phyloP scores from a whole-genome alignment of 139 green algal genomes.

The Coccomyxa sp. region DNA sequence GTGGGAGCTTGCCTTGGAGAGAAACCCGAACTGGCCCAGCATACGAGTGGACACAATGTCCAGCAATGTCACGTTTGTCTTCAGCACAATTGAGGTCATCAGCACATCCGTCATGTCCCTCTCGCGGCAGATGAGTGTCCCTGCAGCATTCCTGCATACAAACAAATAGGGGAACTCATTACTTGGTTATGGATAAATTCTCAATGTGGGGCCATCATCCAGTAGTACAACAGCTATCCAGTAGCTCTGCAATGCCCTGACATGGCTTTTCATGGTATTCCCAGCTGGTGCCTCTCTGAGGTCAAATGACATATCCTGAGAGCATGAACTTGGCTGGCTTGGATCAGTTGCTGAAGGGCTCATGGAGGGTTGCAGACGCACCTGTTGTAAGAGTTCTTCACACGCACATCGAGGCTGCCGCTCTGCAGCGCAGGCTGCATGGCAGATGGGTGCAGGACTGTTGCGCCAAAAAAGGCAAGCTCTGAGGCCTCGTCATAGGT shows the following conservation, averaged over 20 bases:
- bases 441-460: conserved; percentile 91
- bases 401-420: conserved; percentile 67
- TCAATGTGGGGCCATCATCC: too few relatives aligned
- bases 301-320: too few relatives aligned
- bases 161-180: not conserved
- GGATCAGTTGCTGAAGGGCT: too few relatives aligned
- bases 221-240: too few relatives aligned
- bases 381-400: conserved; percentile 99
- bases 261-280: too few relatives aligned
- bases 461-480: conserved; percentile 96
- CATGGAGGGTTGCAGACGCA: not conserved
- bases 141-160: conserved; percentile 49
- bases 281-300: too few relatives aligned
- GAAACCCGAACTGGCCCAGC: conserved; percentile 86
- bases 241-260: too few relatives aligned
- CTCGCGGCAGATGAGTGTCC: conserved; percentile 77
- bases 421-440: conserved; percentile 88
- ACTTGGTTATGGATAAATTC: too few relatives aligned
- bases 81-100: conserved; percentile 95
- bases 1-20: conserved; percentile 30
- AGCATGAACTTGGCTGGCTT: too few relatives aligned
- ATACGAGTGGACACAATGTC: conserved; percentile 80
- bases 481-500: conserved; percentile 98
- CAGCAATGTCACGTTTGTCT: conserved; percentile 82
- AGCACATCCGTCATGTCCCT: conserved; percentile 76